These are phyloP conservation scores for Phyllosticta citriasiana DNA, from an alignment of 2,329 filamentous ascomycete species.

Conservation along the genomic window DNA sequence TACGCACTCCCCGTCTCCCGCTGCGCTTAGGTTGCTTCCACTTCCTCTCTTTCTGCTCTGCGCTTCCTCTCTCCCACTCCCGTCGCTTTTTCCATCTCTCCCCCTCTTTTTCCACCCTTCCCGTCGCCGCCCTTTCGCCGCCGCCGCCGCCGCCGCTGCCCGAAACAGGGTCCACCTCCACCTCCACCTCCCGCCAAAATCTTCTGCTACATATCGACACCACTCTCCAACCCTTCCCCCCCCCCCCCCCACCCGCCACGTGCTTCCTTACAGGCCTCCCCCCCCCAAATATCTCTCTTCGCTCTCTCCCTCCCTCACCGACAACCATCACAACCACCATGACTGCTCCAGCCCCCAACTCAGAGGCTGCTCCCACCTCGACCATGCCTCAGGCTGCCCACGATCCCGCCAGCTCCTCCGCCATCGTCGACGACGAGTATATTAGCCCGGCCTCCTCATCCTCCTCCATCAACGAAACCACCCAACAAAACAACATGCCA, in stretches of 20 bases:
- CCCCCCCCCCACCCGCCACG: conserved; percentile 7
- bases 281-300: neutral
- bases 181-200: conserved; percentile 4
- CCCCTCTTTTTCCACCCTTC: neutral
- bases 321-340: neutral
- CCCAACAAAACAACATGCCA: conserved; percentile 3
- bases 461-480: conserved; percentile 10
- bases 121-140: no score
- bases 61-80: no score
- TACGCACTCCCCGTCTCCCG: no score
- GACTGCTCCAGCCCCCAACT: conserved; percentile 1
- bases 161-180: conserved; percentile 8
- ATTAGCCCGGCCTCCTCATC: conserved; percentile 10
- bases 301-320: neutral
- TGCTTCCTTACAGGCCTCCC: conserved; percentile 1
- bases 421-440: conserved; percentile 11
- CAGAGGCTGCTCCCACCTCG: conserved; percentile 6
- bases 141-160: conserved; percentile 1
- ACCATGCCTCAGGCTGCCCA: conserved; percentile 3
- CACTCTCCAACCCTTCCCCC: conserved; percentile 1
- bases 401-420: conserved; percentile 7
- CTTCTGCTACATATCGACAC: neutral
- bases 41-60: neutral
- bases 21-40: no score
- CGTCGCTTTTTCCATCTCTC: neutral